Conservation (phyloP, 2,329 filamentous ascomycete species). For the Hymenoscyphus fructigenus region DNA sequence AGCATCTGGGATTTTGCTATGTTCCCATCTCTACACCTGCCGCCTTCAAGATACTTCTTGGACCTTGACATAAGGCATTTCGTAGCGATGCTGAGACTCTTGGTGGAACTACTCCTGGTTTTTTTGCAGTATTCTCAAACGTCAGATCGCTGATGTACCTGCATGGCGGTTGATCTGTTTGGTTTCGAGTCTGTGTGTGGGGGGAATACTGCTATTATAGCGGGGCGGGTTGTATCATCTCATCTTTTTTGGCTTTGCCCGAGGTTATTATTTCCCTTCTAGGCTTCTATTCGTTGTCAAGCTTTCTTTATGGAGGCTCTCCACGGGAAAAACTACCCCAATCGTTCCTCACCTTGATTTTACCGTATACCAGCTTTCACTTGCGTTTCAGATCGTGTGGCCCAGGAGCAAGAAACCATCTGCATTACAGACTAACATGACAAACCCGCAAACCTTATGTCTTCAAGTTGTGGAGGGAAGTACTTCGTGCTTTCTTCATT, state of each 20-base stretch:
- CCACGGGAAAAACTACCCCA: too few species aligned
- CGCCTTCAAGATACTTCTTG: not conserved
- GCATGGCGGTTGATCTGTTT: not conserved
- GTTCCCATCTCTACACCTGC: not conserved
- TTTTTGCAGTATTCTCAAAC: not conserved
- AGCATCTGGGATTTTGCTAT: not conserved
- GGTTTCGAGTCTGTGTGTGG: not conserved
- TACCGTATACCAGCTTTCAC: too few species aligned
- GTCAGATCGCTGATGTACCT: not conserved
- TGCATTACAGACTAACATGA: too few species aligned
- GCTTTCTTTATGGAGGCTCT: too few species aligned
- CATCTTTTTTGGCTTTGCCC: not conserved
- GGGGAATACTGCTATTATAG: not conserved
- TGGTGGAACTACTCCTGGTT: not conserved
- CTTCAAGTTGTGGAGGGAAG: too few species aligned
- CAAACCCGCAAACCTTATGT: too few species aligned
- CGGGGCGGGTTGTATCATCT: not conserved
- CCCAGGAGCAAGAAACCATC: too few species aligned
- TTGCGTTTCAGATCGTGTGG: too few species aligned
- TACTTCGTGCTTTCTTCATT: too few species aligned
- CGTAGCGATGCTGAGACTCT: not conserved
- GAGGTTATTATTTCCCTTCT: not conserved
- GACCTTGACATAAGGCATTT: not conserved
- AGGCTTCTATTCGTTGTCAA: not conserved
- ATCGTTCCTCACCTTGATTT: too few species aligned